Conservation (phyloP, 2,329 filamentous ascomycete genomes). For the Venturia pyrina region DNA sequence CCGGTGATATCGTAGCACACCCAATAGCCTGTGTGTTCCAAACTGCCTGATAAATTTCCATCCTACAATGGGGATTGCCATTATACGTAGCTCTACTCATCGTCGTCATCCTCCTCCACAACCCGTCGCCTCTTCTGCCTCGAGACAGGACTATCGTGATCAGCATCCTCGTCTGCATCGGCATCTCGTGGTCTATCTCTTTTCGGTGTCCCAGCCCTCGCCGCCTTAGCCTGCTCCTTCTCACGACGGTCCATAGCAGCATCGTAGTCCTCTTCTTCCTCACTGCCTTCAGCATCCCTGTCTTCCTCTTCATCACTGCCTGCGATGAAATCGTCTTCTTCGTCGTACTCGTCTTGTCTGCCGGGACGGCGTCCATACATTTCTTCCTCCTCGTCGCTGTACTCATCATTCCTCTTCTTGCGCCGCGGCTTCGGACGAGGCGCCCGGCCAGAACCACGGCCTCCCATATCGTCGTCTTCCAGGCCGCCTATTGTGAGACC, state of each 20-base stretch:
- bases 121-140: constrained; percentile 15
- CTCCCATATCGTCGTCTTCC: constrained; percentile 45
- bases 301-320: constrained; percentile 59
- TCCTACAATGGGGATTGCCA: not conserved
- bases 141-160: constrained; percentile 19
- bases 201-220: constrained; percentile 7
- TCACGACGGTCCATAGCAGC: constrained; percentile 11
- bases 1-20: not conserved
- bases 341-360: constrained; percentile 65
- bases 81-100: not conserved
- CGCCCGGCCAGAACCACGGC: constrained; percentile 26
- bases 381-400: constrained; percentile 68
- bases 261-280: constrained; percentile 30
- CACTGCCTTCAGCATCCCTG: constrained; percentile 50
- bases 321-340: constrained; percentile 70
- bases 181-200: constrained; percentile 16
- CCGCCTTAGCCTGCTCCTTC: constrained; percentile 4
- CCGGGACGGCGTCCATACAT: constrained; percentile 39
- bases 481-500: constrained; percentile 60
- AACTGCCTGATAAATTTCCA: not conserved
- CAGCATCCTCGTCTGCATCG: constrained; percentile 25
- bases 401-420: constrained; percentile 29
- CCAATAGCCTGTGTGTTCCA: not conserved
- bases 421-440: constrained; percentile 16
- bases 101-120: constrained; percentile 12